These are phyloP conservation scores for Talaromyces stipitatus DNA, from an alignment of 495 filamentous ascomycete genomes.

Conservation along the genomic window DNA sequence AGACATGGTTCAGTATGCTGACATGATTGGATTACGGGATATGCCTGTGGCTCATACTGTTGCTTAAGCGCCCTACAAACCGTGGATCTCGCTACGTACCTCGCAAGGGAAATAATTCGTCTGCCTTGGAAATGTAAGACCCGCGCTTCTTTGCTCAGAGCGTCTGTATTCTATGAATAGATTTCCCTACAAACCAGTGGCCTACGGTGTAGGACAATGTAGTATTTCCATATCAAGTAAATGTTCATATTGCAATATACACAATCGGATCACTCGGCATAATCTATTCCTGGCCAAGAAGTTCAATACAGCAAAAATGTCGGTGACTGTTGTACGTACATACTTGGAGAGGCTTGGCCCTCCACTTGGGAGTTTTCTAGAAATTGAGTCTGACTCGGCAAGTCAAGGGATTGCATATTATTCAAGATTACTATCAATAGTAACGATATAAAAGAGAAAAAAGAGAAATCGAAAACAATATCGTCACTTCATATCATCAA, in stretches of 20 bases:
- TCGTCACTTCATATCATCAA: slow-evolving; percentile 6
- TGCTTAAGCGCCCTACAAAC: too few species aligned
- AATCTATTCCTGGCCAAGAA: not conserved
- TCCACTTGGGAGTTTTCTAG: not conserved
- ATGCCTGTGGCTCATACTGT: not conserved
- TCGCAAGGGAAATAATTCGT: too few species aligned
- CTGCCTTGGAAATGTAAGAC: too few species aligned
- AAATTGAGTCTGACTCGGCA: not conserved
- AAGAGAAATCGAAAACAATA: slow-evolving; percentile 13
- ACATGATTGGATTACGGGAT: not conserved
- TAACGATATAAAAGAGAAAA: slow-evolving; percentile 8
- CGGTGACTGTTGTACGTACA: not conserved
- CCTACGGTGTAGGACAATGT: too few species aligned
- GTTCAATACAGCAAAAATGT: not conserved
- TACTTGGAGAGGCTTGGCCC: not conserved
- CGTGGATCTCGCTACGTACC: too few species aligned
- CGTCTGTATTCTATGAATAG: not conserved
- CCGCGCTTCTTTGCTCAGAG: too few species aligned
- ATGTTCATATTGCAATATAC: too few species aligned
- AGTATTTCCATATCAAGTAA: too few species aligned
- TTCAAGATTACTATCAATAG: not conserved
- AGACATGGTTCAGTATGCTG: not conserved
- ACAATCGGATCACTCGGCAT: not conserved
- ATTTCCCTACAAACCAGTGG: too few species aligned
- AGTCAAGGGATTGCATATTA: not conserved